Base-by-base conservation (phyloP, 2,329 filamentous ascomycete genomes). In the Sarocladium kiliense region DNA sequence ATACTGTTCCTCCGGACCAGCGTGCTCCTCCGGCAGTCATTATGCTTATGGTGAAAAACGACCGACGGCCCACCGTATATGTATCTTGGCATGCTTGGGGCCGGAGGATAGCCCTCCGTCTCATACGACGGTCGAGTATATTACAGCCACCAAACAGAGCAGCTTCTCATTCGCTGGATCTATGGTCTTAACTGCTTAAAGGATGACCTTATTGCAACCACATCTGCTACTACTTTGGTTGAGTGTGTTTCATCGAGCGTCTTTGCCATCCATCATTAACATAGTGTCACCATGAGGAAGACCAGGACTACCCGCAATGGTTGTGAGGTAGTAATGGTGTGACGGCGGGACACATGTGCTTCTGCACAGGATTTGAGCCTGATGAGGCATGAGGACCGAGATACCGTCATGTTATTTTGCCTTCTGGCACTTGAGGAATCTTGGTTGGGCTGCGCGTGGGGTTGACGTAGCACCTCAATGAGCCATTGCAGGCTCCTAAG, bases 381-480 rank as follows among this genome's bases (percentile, higher is more conserved):
- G 44, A 6, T 27, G 27, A 36, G 27, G 47, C n/a, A 51, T 36
- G 27, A 36, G 47, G 47, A 51, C 47, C 47, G 47, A 51, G 27
- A 18, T 34, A 27, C 47, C 47, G 47, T 36, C 12, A 32, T 32
- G 30, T 7, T 18, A 11, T 47, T 16, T 21, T 14, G 18, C 7
- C 23, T 14, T 44, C 14, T 23, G 19, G n/a, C 5, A n/a, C 6
- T 21, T 6, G 39, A 9, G 18, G 7, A 23, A 44, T 23, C 3
- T 44, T 14, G 18, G n/a, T 23, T 18, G 19, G 23, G 9, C 12
- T 23, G n/a, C n/a, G n/a, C n/a, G 19, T 39, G n/a, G 36, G 12
- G 12, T n/a, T 39, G 16, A 44, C 3, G 41, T 44, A 25, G 21
- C 19, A 44, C 21, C 21, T 5, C 19, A 25, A 25, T 6, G 41